A percentile compares a stretch with the other conserved stretches of the same genome.
phyloP scores from a whole-genome alignment of 78 protist species.

The Dictyostelium firmibasis region DNA sequence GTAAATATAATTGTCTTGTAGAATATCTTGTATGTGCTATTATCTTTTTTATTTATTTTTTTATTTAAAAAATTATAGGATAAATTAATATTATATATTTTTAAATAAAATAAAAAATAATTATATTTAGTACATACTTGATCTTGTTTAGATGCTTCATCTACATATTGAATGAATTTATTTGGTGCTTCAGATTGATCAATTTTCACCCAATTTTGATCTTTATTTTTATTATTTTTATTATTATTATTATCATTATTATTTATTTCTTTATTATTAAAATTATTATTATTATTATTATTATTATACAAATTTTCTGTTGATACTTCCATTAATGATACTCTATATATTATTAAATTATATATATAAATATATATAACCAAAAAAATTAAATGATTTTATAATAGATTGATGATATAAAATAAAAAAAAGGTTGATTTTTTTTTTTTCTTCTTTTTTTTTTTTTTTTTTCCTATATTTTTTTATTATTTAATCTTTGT shows the following conservation, averaged over 20 bases:
- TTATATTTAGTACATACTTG: constrained; percentile 13
- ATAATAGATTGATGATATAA: not conserved
- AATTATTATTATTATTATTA: not conserved
- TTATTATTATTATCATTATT: not conserved
- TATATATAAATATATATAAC: not conserved
- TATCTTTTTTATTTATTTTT: not conserved
- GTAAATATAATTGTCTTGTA: constrained; percentile 38
- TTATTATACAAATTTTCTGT: not conserved
- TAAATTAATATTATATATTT: too few relatives aligned
- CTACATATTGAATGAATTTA: constrained; percentile 75
- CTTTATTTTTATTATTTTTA: not conserved
- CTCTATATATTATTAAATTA: not conserved
- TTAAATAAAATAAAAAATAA: not conserved
- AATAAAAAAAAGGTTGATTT: not conserved
- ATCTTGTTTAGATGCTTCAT: constrained; percentile 58
- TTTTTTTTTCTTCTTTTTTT: not conserved
- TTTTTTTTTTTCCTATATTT: not conserved
- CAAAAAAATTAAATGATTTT: not conserved
- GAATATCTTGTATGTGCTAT: constrained; percentile 58
- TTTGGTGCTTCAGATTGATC: constrained; percentile 48
- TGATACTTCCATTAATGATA: constrained; percentile 10
- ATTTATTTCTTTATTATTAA: not conserved
- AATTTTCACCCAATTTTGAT: constrained; percentile 25
- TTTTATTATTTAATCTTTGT: not conserved
- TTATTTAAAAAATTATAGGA: too few relatives aligned